Percentiles rank a stretch among this genome's conserved stretches.
Conservation (phyloP, 108 stramenopile species). For the Pseudonitzschia multiseries region DNA sequence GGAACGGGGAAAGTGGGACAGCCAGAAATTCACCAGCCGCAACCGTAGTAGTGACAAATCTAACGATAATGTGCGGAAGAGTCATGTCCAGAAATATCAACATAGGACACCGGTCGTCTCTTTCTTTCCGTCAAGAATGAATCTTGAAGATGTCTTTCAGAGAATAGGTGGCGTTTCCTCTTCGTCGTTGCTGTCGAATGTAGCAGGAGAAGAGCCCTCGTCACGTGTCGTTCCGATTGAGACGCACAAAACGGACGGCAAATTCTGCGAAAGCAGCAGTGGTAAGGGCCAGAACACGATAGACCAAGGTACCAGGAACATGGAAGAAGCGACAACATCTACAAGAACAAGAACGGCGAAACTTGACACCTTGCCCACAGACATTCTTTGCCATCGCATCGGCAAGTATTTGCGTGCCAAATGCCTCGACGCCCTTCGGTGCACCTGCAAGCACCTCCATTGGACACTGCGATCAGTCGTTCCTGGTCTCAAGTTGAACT, state of each 20-base stretch:
- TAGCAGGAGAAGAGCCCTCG: neutral
- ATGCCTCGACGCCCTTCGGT: constrained; percentile 54
- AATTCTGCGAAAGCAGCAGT: too few relatives aligned
- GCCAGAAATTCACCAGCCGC: neutral
- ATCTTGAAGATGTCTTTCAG: constrained; percentile 59
- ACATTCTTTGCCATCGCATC: constrained; percentile 52
- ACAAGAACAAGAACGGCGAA: neutral
- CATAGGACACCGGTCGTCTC: neutral
- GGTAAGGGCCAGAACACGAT: too few relatives aligned
- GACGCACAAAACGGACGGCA: too few relatives aligned
- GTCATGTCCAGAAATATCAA: neutral
- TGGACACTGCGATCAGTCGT: constrained; percentile 46
- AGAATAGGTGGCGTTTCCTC: constrained; percentile 47
- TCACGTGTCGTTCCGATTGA: neutral
- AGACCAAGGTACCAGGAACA: too few relatives aligned
- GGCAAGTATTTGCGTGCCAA: constrained; percentile 57
- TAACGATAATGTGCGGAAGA: neutral
- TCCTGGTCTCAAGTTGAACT: constrained; percentile 62
- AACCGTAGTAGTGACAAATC: neutral
- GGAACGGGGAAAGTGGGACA: neutral
- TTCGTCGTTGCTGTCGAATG: constrained; percentile 8
- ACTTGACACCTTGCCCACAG: constrained; percentile 40
- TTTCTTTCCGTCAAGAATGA: constrained; percentile 60
- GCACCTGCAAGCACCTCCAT: constrained; percentile 53
- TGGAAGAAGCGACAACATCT: too few relatives aligned